phyloP scores from a whole-genome alignment of 768 basidiomycete species.

The Auricularia cornea region DNA sequence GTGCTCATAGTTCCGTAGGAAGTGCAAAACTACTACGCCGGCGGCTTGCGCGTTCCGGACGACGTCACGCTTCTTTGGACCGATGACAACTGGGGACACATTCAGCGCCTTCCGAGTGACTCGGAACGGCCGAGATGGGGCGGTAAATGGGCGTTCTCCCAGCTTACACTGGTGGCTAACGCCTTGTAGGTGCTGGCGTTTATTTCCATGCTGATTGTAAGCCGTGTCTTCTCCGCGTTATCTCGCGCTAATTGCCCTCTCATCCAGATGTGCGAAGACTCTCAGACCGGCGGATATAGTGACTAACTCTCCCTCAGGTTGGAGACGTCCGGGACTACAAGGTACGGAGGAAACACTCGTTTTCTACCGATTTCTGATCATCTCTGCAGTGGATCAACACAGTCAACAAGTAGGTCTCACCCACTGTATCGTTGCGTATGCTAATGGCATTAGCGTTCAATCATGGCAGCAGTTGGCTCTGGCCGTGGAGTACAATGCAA shows the following conservation, averaged over 20 bases:
- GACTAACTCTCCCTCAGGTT: background rate
- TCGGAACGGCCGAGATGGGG: conserved; percentile 53
- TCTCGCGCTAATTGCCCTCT: no score
- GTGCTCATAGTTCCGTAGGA: background rate
- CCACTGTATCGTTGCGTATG: background rate
- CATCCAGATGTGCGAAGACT: no score
- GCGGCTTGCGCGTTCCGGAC: conserved; percentile 50
- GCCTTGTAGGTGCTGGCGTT: conserved; percentile 41
- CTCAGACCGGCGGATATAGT: conserved; percentile 48
- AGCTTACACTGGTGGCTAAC: no score
- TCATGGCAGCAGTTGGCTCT: conserved; percentile 64
- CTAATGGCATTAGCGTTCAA: conserved; percentile 16
- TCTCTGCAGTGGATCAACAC: background rate
- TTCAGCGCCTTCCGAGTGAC: conserved; percentile 49
- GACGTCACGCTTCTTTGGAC: conserved; percentile 62
- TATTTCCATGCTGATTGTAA: conserved; percentile 45
- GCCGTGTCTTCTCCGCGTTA: background rate
- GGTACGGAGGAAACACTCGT: no score
- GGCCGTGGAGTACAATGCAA: conserved; percentile 50
- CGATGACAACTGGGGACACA: conserved; percentile 36
- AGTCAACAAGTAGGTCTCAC: conserved; percentile 10
- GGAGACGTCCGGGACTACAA: background rate
- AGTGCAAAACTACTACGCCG: conserved; percentile 2
- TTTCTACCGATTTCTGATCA: no score
- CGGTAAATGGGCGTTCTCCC: conserved; percentile 12